Percentiles rank a stretch among this genome's conserved stretches.
Conservation (phyloP, 148 eudicot genomes). For the Silene uniflora region DNA sequence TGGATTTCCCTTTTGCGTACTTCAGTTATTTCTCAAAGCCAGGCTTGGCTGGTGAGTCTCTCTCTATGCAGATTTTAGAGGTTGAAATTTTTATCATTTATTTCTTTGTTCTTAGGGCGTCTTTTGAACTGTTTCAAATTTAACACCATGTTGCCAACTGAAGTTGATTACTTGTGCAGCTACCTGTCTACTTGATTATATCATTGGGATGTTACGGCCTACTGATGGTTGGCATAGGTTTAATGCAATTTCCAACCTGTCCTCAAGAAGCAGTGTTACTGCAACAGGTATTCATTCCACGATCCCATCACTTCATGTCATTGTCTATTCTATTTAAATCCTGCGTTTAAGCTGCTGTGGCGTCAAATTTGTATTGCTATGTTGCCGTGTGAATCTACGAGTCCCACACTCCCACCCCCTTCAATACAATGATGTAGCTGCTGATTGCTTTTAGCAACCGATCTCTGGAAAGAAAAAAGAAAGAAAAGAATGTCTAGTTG, state of each 20-base stretch:
- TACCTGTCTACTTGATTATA: constrained; percentile 71
- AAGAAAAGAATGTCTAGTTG: too few relatives aligned
- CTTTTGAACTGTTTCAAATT: not conserved
- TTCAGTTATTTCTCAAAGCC: constrained; percentile 51
- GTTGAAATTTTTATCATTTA: not conserved
- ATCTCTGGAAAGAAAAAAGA: too few relatives aligned
- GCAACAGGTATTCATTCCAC: constrained; percentile 54
- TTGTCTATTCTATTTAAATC: not conserved
- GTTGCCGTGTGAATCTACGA: not conserved
- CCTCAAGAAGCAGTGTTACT: constrained; percentile 77
- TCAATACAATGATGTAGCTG: too few relatives aligned
- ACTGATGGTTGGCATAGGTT: constrained; percentile 76
- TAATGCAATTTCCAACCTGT: constrained; percentile 88
- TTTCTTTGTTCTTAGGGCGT: not conserved
- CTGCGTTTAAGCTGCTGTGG: too few relatives aligned
- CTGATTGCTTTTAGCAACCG: too few relatives aligned
- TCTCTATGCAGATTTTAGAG: not conserved
- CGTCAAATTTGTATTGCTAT: not conserved
- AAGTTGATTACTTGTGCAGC: constrained; percentile 40
- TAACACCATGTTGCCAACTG: not conserved
- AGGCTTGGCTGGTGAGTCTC: constrained; percentile 76
- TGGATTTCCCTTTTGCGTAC: constrained; percentile 68
- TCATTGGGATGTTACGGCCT: constrained; percentile 86
- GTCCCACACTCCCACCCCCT: not conserved
- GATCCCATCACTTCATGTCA: not conserved